These are phyloP conservation scores for Teunomyces lycoperdinae DNA, from an alignment of 805 yeast genomes.

Conservation along the genomic window DNA sequence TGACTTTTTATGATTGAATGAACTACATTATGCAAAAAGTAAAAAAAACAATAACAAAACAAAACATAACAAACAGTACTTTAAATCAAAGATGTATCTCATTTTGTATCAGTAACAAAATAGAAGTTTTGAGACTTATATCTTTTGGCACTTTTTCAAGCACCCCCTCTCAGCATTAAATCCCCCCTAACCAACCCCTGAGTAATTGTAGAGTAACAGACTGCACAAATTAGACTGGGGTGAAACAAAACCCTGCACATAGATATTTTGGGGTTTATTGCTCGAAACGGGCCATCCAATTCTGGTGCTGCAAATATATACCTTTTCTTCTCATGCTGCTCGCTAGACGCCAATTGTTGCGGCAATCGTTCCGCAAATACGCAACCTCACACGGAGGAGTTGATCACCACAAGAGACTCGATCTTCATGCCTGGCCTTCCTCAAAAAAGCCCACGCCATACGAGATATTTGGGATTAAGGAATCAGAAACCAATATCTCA, in stretches of 20 bases:
- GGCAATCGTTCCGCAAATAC: not conserved
- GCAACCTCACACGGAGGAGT: constrained; percentile 5
- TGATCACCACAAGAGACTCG: constrained; percentile 22
- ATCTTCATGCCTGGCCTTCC: constrained; percentile 56
- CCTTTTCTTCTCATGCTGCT: not conserved
- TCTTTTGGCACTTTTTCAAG: too few relatives aligned
- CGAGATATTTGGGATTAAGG: constrained; percentile 48
- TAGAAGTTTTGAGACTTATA: too few relatives aligned
- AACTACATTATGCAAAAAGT: constrained; percentile 3
- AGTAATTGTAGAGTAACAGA: not conserved
- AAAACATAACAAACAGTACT: too few relatives aligned
- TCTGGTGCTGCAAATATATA: not conserved
- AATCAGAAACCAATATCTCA: constrained; percentile 37
- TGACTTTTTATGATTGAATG: constrained; percentile 3
- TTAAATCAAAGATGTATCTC: too few relatives aligned
- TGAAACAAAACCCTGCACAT: not conserved
- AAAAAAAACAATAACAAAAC: not conserved
- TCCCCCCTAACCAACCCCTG: too few relatives aligned
- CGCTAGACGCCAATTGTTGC: not conserved
- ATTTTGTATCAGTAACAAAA: not conserved
- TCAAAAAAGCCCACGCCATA: constrained; percentile 61
- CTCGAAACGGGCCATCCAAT: not conserved
- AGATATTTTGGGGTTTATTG: not conserved
- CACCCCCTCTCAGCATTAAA: too few relatives aligned
- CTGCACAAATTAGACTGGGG: not conserved